A percentile compares a stretch with the other conserved stretches of the same genome.
These are phyloP conservation scores for Pleodorina starrii DNA, from an alignment of 139 green algal species.

Conservation along the genomic window DNA sequence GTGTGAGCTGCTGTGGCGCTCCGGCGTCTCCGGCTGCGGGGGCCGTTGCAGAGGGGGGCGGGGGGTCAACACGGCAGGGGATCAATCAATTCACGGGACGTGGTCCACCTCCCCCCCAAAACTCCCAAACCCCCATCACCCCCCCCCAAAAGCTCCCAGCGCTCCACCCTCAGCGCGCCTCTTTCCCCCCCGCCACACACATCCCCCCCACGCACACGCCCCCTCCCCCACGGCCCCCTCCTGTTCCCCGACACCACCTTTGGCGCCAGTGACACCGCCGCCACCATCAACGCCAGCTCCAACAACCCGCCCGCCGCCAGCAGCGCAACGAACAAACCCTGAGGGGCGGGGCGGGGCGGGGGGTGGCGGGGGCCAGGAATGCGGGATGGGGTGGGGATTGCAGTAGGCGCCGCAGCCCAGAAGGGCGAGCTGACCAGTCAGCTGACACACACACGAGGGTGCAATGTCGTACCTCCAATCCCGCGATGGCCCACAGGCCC, in stretches of 20 bases:
- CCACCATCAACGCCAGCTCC: constrained; percentile 37
- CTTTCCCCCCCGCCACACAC: no score
- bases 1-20: neutral
- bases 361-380: neutral
- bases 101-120: no score
- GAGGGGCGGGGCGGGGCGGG: neutral
- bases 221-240: neutral
- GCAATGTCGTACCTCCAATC: constrained; percentile 21
- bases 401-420: neutral
- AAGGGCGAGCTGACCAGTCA: neutral
- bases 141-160: no score
- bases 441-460: no score
- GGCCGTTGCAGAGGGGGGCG: no score
- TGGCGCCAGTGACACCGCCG: constrained; percentile 13
- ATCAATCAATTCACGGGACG: no score
- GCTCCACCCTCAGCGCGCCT: no score
- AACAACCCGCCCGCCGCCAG: constrained; percentile 14
- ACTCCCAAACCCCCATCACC: no score
- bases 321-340: constrained; percentile 42
- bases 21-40: neutral
- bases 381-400: neutral
- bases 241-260: no score
- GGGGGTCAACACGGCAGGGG: no score
- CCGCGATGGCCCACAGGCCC: constrained; percentile 39
- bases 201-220: no score